Evolutionary conservation across 768 basidiomycete species (phyloP).

Genomic region (Nevesoporus exiguus): DNA sequence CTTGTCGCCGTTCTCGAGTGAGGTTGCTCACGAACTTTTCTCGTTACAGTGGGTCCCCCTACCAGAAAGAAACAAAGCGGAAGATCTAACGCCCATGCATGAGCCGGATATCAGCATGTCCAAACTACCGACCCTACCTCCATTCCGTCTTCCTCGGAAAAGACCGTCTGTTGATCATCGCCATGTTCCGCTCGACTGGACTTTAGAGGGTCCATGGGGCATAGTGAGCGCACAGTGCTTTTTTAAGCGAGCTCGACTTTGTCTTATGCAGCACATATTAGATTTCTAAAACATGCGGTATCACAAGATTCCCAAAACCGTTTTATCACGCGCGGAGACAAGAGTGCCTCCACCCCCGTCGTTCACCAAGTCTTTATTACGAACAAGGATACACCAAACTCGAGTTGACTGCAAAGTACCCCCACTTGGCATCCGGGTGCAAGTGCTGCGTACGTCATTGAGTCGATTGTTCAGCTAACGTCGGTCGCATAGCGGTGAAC

Average conservation of each 20-base stretch:
- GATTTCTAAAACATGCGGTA: slow-evolving; percentile 13
- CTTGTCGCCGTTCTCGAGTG: neutral
- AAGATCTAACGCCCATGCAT: slow-evolving; percentile 25
- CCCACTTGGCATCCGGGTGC: slow-evolving; percentile 44
- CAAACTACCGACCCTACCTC: slow-evolving; percentile 1
- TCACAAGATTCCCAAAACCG: slow-evolving; percentile 21
- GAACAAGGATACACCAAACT: slow-evolving; percentile 27
- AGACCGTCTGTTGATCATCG: slow-evolving; percentile 18
- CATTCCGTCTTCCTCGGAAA: slow-evolving; percentile 14
- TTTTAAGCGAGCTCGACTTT: neutral
- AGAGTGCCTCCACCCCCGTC: slow-evolving; percentile 18
- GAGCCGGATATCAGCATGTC: neutral
- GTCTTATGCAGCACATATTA: slow-evolving; percentile 1
- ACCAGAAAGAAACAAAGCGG: slow-evolving; percentile 30
- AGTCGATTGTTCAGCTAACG: slow-evolving; percentile 1
- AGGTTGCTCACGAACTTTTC: slow-evolving; percentile 1
- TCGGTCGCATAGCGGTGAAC: slow-evolving; percentile 42
- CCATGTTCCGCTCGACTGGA: slow-evolving; percentile 20
- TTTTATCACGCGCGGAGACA: slow-evolving; percentile 22
- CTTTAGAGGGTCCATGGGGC: slow-evolving; percentile 18
- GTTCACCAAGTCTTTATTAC: slow-evolving; percentile 23
- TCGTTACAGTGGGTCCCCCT: slow-evolving; percentile 24
- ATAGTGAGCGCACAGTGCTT: slow-evolving; percentile 11
- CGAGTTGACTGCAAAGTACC: slow-evolving; percentile 33
- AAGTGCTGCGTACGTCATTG: slow-evolving; percentile 7